Percentiles rank a stretch among this genome's conserved stretches.
Evolutionary conservation across 805 yeast genomes (phyloP).

Genomic region (Candida tammaniensis): DNA sequence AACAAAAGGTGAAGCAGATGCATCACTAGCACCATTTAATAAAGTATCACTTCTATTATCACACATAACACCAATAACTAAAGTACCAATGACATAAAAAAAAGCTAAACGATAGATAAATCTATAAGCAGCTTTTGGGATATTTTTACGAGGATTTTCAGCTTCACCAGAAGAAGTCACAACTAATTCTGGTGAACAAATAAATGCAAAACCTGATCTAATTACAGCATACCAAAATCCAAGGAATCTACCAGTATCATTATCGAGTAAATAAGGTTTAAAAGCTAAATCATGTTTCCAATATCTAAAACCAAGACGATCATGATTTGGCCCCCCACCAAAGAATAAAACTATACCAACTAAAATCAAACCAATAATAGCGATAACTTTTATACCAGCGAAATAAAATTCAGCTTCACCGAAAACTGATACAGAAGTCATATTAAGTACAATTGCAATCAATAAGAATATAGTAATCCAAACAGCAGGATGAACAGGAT

Average conservation of each 20-base stretch:
- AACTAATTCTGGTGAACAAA: slow-evolving; percentile 62
- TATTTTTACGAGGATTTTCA: slow-evolving; percentile 31
- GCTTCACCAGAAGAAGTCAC: slow-evolving; percentile 64
- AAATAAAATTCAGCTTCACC: slow-evolving; percentile 62
- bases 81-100: slow-evolving; percentile 39
- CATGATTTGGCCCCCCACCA: slow-evolving; percentile 78
- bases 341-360: slow-evolving; percentile 60
- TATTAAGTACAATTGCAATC: slow-evolving; percentile 36
- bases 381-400: slow-evolving; percentile 59
- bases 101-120: slow-evolving; percentile 50
- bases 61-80: slow-evolving; percentile 40
- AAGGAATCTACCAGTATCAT: slow-evolving; percentile 59
- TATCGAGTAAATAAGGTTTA: slow-evolving; percentile 44
- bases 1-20: slow-evolving; percentile 65
- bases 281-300: slow-evolving; percentile 48
- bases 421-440: slow-evolving; percentile 48
- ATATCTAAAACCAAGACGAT: slow-evolving; percentile 68
- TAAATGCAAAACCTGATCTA: slow-evolving; percentile 64
- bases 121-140: slow-evolving; percentile 58
- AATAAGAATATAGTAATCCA: slow-evolving; percentile 45
- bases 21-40: slow-evolving; percentile 31
- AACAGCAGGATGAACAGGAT: slow-evolving; percentile 29
- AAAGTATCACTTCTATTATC: slow-evolving; percentile 24
- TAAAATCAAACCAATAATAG: slow-evolving; percentile 62
- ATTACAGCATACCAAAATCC: slow-evolving; percentile 64